These are phyloP conservation scores for Conringia planisiliqua DNA, from an alignment of 345 rosid species.

Conservation along the genomic window DNA sequence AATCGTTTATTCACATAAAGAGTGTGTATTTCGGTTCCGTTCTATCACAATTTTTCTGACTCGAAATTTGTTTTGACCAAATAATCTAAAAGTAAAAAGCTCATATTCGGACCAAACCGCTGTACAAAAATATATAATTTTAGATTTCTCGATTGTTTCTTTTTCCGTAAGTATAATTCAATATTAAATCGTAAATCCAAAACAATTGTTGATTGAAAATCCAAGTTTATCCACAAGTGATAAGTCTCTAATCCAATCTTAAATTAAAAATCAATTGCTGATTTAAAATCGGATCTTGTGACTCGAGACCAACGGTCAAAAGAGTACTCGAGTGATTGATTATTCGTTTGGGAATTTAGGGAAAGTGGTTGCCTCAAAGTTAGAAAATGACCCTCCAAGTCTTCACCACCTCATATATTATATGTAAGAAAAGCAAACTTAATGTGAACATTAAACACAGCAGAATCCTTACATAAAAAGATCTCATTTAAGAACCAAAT, in stretches of 20 bases:
- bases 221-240: not conserved
- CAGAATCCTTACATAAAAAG: not conserved
- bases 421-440: not conserved
- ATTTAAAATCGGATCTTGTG: not conserved
- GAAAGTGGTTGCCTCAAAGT: not conserved
- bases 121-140: not conserved
- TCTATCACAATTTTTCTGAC: not conserved
- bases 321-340: slow-evolving; percentile 1
- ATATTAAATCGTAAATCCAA: not conserved
- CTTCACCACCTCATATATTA: slow-evolving; percentile 12
- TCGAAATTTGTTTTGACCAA: not conserved
- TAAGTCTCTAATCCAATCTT: not conserved
- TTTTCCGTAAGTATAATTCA: not conserved
- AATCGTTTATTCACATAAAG: slow-evolving; percentile 15
- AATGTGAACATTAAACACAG: not conserved
- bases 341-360: not conserved
- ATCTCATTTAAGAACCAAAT: not conserved
- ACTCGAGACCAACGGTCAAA: slow-evolving; percentile 7
- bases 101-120: not conserved
- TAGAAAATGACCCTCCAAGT: slow-evolving; percentile 17
- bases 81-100: not conserved
- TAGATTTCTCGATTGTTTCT: not conserved
- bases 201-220: not conserved
- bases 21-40: not conserved
- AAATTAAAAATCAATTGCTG: not conserved